Evolutionary conservation across 1,284 basidiomycete genomes (phyloP).

Genomic region (Inonotus hispidus): DNA sequence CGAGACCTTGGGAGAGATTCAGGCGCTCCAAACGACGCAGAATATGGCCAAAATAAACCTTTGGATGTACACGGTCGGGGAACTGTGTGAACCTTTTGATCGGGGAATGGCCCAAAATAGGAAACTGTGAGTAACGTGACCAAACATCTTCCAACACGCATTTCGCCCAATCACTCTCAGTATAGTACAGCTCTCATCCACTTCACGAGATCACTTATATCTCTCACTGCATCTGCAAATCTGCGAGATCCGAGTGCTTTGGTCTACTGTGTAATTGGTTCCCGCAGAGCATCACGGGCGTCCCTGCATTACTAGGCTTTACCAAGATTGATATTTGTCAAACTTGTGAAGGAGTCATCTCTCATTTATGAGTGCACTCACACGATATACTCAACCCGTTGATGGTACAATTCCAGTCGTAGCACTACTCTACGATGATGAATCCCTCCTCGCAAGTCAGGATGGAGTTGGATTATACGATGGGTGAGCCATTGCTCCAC

Average conservation of each 20-base stretch:
- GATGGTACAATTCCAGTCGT: slow-evolving; percentile 72
- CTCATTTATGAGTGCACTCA: slow-evolving; percentile 9
- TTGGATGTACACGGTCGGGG: background rate
- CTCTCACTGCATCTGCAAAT: background rate
- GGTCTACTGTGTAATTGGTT: background rate
- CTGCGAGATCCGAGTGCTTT: background rate
- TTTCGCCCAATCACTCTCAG: slow-evolving; percentile 9
- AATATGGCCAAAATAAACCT: background rate
- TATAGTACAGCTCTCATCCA: background rate
- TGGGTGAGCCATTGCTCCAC: slow-evolving; percentile 50
- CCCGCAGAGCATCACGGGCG: background rate
- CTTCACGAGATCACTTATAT: background rate
- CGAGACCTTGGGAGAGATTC: background rate
- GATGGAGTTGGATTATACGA: slow-evolving; percentile 85
- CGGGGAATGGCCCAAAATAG: background rate
- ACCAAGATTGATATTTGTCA: background rate
- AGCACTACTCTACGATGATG: slow-evolving; percentile 74
- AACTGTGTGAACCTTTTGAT: background rate
- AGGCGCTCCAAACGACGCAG: slow-evolving; percentile 3
- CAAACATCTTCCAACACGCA: slow-evolving; percentile 9
- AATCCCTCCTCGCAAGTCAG: slow-evolving; percentile 68
- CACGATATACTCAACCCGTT: slow-evolving; percentile 42
- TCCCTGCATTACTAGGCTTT: background rate
- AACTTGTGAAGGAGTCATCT: background rate
- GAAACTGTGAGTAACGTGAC: slow-evolving; percentile 1